Evolutionary conservation across 345 rosid genomes (phyloP).

Genomic region (Euphorbia lathyris): DNA sequence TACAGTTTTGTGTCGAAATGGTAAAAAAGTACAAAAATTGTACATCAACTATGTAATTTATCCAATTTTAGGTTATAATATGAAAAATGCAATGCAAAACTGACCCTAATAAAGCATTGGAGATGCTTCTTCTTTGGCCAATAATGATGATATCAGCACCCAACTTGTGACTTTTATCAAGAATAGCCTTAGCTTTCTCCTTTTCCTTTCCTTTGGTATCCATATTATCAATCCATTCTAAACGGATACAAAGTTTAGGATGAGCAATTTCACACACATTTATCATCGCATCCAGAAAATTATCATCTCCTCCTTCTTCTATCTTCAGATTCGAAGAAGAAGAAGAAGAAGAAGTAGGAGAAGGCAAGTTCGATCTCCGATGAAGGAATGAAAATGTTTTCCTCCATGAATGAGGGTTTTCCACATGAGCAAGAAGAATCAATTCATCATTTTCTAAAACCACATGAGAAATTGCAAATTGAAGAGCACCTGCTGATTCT

Average conservation of each 20-base stretch:
- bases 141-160: conserved; percentile 60
- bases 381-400: conserved; percentile 52
- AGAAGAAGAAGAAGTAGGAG: too few species aligned
- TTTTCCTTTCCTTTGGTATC: conserved; percentile 26
- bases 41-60: too few species aligned
- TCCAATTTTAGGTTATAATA: too few species aligned
- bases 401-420: conserved; percentile 48
- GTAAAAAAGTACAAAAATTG: too few species aligned
- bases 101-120: conserved; percentile 66
- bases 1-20: too few species aligned
- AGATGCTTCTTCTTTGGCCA: conserved; percentile 68
- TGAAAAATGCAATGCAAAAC: too few species aligned
- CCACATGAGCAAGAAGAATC: conserved; percentile 56
- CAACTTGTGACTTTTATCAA: conserved; percentile 41
- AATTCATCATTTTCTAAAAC: conserved; percentile 64
- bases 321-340: neutral
- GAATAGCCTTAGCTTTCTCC: conserved; percentile 57
- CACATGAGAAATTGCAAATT: conserved; percentile 64
- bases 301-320: conserved; percentile 23
- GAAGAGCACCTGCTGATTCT: conserved; percentile 69
- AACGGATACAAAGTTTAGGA: conserved; percentile 47
- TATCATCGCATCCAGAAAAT: conserved; percentile 72
- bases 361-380: conserved; percentile 21
- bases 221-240: conserved; percentile 37
- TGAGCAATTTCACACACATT: conserved; percentile 54